Conservation (phyloP, 2,329 filamentous ascomycete species). For the Periconia digitata region DNA sequence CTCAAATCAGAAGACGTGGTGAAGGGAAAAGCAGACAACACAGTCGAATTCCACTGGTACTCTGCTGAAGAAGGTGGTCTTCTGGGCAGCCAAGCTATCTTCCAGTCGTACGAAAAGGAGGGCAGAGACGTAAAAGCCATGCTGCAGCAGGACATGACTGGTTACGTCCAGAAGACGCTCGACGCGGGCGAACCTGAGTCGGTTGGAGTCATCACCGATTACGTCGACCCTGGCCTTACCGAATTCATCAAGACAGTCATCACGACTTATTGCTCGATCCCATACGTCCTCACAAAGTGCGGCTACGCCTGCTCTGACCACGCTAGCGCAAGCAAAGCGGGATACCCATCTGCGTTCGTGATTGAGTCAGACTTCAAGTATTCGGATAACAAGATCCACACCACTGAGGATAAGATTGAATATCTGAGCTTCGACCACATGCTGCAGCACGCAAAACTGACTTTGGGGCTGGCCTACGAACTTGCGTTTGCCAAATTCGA, state of each 20-base stretch:
- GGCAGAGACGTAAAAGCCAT: slow-evolving; percentile 85
- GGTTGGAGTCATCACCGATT: slow-evolving; percentile 92
- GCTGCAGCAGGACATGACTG: slow-evolving; percentile 95
- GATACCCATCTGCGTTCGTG: slow-evolving; percentile 74
- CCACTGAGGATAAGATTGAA: slow-evolving; percentile 69
- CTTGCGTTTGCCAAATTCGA: slow-evolving; percentile 75
- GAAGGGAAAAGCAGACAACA: slow-evolving; percentile 74
- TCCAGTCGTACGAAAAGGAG: slow-evolving; percentile 73
- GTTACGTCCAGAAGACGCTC: slow-evolving; percentile 79
- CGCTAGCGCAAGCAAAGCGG: slow-evolving; percentile 71
- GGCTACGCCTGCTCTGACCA: slow-evolving; percentile 83
- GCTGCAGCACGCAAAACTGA: slow-evolving; percentile 86
- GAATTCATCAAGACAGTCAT: slow-evolving; percentile 89
- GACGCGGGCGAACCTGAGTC: slow-evolving; percentile 81
- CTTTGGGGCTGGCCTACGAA: slow-evolving; percentile 80
- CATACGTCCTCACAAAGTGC: slow-evolving; percentile 84
- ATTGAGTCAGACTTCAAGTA: slow-evolving; percentile 72
- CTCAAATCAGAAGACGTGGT: slow-evolving; percentile 71
- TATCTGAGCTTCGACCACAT: slow-evolving; percentile 84
- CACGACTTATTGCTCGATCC: slow-evolving; percentile 83
- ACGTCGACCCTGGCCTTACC: slow-evolving; percentile 79
- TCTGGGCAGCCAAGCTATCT: slow-evolving; percentile 87
- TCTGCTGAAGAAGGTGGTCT: slow-evolving; percentile 86
- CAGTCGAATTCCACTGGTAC: slow-evolving; percentile 97
- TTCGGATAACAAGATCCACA: slow-evolving; percentile 68